Evolutionary conservation across 176 grass and related monocot genomes (phyloP), one percentile per base, ranked within the genome.

Genomic region (Pontederia crassipes): DNA sequence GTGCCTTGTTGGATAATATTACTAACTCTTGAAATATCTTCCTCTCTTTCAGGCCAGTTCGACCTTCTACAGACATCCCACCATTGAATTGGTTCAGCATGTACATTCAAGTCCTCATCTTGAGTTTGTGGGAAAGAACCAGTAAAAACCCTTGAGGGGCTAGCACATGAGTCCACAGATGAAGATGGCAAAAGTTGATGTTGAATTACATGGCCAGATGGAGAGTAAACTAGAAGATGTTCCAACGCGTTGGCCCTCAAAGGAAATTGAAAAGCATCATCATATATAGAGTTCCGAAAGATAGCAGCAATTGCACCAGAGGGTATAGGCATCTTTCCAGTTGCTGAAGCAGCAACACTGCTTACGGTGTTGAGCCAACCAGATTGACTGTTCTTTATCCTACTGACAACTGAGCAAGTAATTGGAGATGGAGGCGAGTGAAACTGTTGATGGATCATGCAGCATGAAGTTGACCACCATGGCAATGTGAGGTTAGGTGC

Each of bases 61-160:
- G 83, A 87, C 65, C 94, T 89, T 55, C 94, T 83, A 46, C 94
- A 93, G 11, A 93, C 94, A 86, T 99, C 94, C 94, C 94, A 99
- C 94, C 94, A 99, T 76, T 99, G 94, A 83, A 92, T 74, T 62
- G 94, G 94, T 61, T 99, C 94, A 57, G 88, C 77, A 72, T 65
- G 85, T 79, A 99, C 82, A 72, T 78, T 84, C 77, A 89, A 81
- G 72, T 99, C 94, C 17, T 99, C 94, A 50, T 99, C 94, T 77
- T 90, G 87, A 72, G 71, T 61, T 73, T 92, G 93, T 53, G 76
- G 79, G 68, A 81, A 62, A 59, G 74, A 40, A 50, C 57, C 79
- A 51, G 76, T 50, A 24, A 87, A 57, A 77, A 85, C 74, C 77
- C 77, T 83, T 72, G 85, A 81, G 76, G 64, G 74, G 59, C 61